A percentile compares a stretch with the other conserved stretches of the same genome.
Conservation (phyloP, 345 rosid species). For the Pistacia atlantica region DNA sequence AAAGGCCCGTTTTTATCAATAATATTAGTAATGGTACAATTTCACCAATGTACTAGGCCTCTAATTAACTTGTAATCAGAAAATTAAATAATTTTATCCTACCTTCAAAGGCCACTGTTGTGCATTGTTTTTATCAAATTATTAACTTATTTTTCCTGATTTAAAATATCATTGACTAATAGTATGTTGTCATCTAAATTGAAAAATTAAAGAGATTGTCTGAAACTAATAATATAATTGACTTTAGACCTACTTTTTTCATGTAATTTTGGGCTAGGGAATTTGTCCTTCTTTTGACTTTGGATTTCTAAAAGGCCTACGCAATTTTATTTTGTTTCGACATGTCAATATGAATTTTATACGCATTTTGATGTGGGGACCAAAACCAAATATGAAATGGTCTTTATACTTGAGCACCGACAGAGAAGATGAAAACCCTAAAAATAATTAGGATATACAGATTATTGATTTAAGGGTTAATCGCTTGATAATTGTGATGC, state of each 20-base stretch:
- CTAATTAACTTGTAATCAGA: no score
- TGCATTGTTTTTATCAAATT: no score
- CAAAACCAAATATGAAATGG: background rate
- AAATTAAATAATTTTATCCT: no score
- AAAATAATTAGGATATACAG: background rate
- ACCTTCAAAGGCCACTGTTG: no score
- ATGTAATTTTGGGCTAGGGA: background rate
- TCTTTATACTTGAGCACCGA: background rate
- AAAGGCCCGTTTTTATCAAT: background rate
- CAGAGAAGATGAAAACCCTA: conserved; percentile 1
- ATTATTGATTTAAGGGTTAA: background rate
- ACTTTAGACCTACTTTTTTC: background rate
- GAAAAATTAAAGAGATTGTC: background rate
- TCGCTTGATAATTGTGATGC: background rate
- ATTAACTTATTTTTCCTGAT: no score
- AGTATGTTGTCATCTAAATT: background rate
- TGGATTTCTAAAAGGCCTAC: background rate
- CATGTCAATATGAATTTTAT: background rate
- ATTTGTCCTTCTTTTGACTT: conserved; percentile 19
- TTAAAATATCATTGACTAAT: no score
- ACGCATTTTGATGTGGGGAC: background rate
- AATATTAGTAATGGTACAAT: background rate
- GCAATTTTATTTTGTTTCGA: background rate
- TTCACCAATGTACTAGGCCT: background rate
- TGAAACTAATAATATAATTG: background rate